Evolutionary conservation across 2,329 filamentous ascomycete genomes (phyloP).

Genomic region (Thermothelomyces thermophilus): DNA sequence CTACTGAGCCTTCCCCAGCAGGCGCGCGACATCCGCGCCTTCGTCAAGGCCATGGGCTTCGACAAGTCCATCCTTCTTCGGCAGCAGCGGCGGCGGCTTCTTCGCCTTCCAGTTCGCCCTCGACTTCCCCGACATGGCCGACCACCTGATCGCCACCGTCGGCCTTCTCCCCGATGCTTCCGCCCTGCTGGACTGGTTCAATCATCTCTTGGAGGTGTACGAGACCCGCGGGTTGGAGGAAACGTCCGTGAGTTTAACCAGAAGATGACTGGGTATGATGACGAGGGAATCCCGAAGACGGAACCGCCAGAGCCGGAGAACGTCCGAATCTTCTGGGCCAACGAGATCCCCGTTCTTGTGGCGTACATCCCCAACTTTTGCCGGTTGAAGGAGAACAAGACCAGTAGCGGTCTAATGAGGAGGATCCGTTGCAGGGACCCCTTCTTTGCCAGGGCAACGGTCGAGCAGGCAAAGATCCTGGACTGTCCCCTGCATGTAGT

Average conservation of each 20-base stretch:
- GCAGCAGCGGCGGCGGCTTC: constrained; percentile 29
- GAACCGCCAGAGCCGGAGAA: constrained; percentile 23
- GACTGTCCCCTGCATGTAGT: constrained; percentile 25
- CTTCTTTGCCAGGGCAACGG: constrained; percentile 25
- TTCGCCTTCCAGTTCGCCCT: constrained; percentile 29
- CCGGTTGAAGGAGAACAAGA: constrained; percentile 23
- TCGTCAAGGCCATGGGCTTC: constrained; percentile 27
- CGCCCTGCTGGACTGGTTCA: constrained; percentile 23
- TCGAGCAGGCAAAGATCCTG: constrained; percentile 28
- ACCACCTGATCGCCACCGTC: constrained; percentile 26
- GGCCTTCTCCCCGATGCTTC: constrained; percentile 26
- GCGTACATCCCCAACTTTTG: constrained; percentile 25
- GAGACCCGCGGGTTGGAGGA: constrained; percentile 21
- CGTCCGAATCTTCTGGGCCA: constrained; percentile 26
- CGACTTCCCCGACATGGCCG: constrained; percentile 27
- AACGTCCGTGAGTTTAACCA: constrained; percentile 17
- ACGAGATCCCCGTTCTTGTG: constrained; percentile 25
- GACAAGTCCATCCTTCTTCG: constrained; percentile 27
- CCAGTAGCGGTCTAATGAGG: constrained; percentile 28
- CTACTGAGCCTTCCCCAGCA: constrained; percentile 27
- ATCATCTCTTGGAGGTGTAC: constrained; percentile 22
- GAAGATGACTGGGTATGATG: constrained; percentile 26
- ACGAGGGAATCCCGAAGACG: constrained; percentile 23
- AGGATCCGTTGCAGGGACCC: constrained; percentile 25
- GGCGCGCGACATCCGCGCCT: constrained; percentile 28